Base-by-base conservation (phyloP, 1,139 yeast species). In the Wickerhamomyces sp. region DNA sequence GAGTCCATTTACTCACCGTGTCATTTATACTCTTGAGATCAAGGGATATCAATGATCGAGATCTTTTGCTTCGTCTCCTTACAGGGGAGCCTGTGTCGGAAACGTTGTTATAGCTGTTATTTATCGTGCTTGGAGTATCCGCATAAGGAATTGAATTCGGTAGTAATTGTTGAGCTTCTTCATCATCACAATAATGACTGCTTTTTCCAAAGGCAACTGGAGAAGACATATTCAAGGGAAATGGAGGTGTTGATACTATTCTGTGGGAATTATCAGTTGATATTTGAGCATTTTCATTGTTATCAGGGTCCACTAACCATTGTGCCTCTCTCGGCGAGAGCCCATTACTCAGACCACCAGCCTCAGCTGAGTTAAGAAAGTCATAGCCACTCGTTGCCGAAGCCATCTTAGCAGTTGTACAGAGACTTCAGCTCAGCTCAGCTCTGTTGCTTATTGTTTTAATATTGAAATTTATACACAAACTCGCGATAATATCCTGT, bases 1-100 rank as follows among this genome's bases (percentile, higher is more conserved):
- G 44, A 1, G 52, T 51, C 54, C 54, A 51, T 40, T 46, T 46
- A 2, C 52, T 38, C 2, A 53, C 55, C 20, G 43, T 43, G 4
- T 52, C 48, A 17, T 46, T 51, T 20, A 51, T 39, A 3, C 37
- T 35, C 22, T 41, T 41, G 15, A 52, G 24, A 19, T 51, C 55
- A 15, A 51, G 30, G 2, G 56, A 50, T 8, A 51, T 40, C 2
- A 48, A 33, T 1, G 56, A 51, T 7, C 40, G 39, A 21, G 54
- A 43, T 19, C 51, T 37, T 13, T 36, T 39, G 2, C 39, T 22
- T 16, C 36, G 27, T 29, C 36, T 34, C 14, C 32, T 29, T 10
- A 28, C 26, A 15, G 39, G 28, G 7, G 34, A 18, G n/a, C n/a
- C n/a, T n/a, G n/a, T 7, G 24, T 19, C 18, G 35, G 12, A 14